Evolutionary conservation across 371 early-diverging fungal genomes (phyloP).

Genomic region (Mucor piriformis): DNA sequence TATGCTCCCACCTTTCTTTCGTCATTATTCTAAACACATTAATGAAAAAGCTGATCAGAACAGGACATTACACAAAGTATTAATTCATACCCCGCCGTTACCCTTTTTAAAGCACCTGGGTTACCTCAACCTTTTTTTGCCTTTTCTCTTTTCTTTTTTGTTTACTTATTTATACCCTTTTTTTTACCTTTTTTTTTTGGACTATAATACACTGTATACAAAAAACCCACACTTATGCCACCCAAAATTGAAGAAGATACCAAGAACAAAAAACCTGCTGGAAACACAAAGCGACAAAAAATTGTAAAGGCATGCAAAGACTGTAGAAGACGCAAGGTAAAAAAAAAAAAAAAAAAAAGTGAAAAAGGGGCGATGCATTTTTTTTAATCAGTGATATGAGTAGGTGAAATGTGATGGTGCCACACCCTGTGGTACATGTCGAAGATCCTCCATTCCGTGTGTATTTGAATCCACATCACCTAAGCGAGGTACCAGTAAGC

Average conservation of each 20-base stretch:
- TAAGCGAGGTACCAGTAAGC: slow-evolving; percentile 31
- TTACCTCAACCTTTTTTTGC: neutral
- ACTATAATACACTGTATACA: neutral
- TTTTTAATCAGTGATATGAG: neutral
- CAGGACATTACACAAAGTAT: no score
- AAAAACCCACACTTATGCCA: slow-evolving; percentile 8
- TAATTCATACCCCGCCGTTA: no score
- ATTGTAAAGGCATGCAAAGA: slow-evolving; percentile 37
- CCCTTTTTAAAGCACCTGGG: neutral
- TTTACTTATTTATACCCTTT: slow-evolving; percentile 11
- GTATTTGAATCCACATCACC: slow-evolving; percentile 33
- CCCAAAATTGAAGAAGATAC: slow-evolving; percentile 4
- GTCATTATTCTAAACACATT: no score
- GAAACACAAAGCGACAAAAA: slow-evolving; percentile 26
- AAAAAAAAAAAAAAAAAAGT: slow-evolving; percentile 1
- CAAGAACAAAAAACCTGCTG: slow-evolving; percentile 13
- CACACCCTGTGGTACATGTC: slow-evolving; percentile 30
- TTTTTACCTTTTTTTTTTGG: neutral
- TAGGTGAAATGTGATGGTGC: slow-evolving; percentile 39
- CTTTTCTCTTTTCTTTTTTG: neutral
- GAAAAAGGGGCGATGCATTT: neutral
- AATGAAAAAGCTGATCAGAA: no score
- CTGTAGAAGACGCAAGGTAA: slow-evolving; percentile 32
- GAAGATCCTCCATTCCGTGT: slow-evolving; percentile 30
- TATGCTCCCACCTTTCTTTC: no score